Conservation (phyloP, 495 filamentous ascomycete genomes). For the Staphylotrichum tortipilum region DNA sequence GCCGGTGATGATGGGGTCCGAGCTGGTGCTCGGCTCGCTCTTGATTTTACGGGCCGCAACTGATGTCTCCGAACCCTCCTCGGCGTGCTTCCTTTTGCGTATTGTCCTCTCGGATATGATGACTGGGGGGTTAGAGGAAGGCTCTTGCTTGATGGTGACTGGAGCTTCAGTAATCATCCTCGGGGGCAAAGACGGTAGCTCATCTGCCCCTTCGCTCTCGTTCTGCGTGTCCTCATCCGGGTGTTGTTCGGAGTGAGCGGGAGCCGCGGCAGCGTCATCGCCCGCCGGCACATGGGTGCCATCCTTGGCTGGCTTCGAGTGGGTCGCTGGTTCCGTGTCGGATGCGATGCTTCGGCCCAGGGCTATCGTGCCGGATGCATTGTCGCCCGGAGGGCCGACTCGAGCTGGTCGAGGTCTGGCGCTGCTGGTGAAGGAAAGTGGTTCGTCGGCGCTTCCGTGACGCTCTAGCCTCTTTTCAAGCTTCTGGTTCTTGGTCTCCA, state of each 20-base stretch:
- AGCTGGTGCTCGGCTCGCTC: slow-evolving; percentile 22
- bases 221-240: slow-evolving; percentile 1
- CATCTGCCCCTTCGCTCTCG: background rate
- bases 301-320: background rate
- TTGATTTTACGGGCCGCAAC: slow-evolving; percentile 25
- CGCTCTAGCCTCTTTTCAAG: slow-evolving; percentile 17
- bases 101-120: slow-evolving; percentile 37
- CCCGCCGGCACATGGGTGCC: background rate
- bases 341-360: slow-evolving; percentile 7
- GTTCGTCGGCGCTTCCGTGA: background rate
- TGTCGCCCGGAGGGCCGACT: background rate
- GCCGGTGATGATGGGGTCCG: slow-evolving; percentile 28
- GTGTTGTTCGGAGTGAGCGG: no score
- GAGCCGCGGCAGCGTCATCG: no score
- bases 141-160: slow-evolving; percentile 32
- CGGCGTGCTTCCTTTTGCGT: slow-evolving; percentile 33
- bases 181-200: slow-evolving; percentile 23
- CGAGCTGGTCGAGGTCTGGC: background rate
- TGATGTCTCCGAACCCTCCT: slow-evolving; percentile 1
- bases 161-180: background rate
- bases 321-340: slow-evolving; percentile 3
- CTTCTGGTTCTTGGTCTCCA: slow-evolving; percentile 16
- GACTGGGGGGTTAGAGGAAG: slow-evolving; percentile 36
- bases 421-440: background rate
- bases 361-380: background rate